Conservation (phyloP, 2,329 filamentous ascomycete genomes). For the Aspergillus nomiae region DNA sequence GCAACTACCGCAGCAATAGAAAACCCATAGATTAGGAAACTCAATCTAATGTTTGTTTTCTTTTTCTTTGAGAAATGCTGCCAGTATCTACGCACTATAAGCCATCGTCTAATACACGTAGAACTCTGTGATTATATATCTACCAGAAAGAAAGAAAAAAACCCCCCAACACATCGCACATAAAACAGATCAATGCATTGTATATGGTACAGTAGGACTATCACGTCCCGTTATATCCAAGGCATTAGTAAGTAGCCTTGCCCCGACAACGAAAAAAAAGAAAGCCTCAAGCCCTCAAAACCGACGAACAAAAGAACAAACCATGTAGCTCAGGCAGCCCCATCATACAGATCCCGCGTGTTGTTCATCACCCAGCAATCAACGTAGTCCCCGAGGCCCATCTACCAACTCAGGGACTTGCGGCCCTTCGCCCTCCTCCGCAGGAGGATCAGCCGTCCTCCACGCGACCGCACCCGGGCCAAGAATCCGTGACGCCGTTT, state of each 20-base stretch:
- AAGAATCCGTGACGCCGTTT: slow-evolving; percentile 66
- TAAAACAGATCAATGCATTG: slow-evolving; percentile 2
- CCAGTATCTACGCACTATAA: background rate
- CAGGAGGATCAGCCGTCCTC: slow-evolving; percentile 56
- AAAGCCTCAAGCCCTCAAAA: background rate
- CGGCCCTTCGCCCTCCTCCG: slow-evolving; percentile 58
- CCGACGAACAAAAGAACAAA: slow-evolving; percentile 4
- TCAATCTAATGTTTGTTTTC: background rate
- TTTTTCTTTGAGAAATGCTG: background rate
- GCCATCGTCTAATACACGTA: background rate
- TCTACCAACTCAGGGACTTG: slow-evolving; percentile 55
- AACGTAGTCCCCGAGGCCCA: background rate
- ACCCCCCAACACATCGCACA: background rate
- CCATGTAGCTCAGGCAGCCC: background rate
- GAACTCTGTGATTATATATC: background rate
- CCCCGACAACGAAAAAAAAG: background rate
- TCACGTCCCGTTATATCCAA: background rate
- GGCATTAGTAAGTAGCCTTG: background rate
- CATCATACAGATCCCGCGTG: background rate
- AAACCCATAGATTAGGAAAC: background rate
- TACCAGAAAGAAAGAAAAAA: background rate
- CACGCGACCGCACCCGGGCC: slow-evolving; percentile 53
- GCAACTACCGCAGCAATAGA: background rate
- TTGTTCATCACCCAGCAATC: background rate
- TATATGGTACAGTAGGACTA: background rate